Conservation (phyloP, 257 asterid species). For the Prunella vulgaris region DNA sequence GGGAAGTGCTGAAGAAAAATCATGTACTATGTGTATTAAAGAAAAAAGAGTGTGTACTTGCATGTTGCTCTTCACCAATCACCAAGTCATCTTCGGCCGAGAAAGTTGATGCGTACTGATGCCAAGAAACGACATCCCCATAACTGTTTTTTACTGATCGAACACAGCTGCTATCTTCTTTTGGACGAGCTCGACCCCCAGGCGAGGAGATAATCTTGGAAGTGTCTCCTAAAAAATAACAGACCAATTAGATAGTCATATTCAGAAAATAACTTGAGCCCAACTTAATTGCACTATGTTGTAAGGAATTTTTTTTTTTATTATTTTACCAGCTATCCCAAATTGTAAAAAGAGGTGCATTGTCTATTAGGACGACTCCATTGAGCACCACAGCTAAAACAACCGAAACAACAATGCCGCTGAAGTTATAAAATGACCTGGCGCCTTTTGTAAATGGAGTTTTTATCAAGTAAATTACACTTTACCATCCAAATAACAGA, state of each 20-base stretch:
- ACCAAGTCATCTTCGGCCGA: not conserved
- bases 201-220: conserved; percentile 91
- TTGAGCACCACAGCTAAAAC: too few relatives aligned
- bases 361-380: not conserved
- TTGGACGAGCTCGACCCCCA: conserved; percentile 66
- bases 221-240: conserved; percentile 52
- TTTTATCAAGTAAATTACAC: not conserved
- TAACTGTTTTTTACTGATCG: conserved; percentile 28
- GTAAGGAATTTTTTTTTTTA: not conserved
- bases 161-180: conserved; percentile 77
- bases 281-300: not conserved
- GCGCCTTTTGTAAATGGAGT: not conserved
- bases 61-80: not conserved
- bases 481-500: not conserved
- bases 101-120: not conserved
- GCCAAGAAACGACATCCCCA: not conserved
- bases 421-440: not conserved
- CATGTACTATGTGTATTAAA: not conserved
- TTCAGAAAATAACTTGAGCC: not conserved
- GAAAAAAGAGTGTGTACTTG: not conserved
- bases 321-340: not conserved
- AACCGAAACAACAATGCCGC: not conserved
- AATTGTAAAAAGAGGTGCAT: not conserved
- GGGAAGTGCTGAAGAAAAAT: not conserved
- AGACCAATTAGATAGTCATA: not conserved